Evolutionary conservation across 2,329 filamentous ascomycete genomes (phyloP).

Genomic region (Monilinia laxa): DNA sequence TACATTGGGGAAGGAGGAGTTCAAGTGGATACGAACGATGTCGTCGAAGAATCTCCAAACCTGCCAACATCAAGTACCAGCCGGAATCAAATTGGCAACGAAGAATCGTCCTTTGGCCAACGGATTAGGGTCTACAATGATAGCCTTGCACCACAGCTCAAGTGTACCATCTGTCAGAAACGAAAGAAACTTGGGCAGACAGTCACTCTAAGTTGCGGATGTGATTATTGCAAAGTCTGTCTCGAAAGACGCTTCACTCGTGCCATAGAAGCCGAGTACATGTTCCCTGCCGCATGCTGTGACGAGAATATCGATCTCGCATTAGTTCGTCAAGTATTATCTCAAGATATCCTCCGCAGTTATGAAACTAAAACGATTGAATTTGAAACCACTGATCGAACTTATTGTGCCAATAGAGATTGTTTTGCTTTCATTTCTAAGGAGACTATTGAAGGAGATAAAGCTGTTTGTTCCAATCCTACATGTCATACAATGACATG

Average conservation of each 20-base stretch:
- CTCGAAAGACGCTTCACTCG: background rate
- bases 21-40: too few relatives aligned
- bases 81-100: too few relatives aligned
- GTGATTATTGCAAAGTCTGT: background rate
- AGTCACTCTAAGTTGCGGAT: background rate
- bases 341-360: background rate
- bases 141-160: too few relatives aligned
- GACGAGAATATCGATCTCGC: fast-evolving
- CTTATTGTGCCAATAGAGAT: background rate
- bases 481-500: background rate
- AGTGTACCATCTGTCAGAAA: background rate
- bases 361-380: background rate
- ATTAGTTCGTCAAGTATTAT: background rate
- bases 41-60: too few relatives aligned
- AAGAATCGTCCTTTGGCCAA: background rate
- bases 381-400: background rate
- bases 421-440: background rate
- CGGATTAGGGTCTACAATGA: background rate
- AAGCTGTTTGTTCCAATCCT: background rate
- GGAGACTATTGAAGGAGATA: background rate
- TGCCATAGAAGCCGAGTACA: background rate
- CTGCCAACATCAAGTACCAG: too few relatives aligned
- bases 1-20: too few relatives aligned
- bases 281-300: constrained; percentile 3
- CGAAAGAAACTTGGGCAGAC: background rate